Base-by-base conservation (phyloP, 176 grass and related monocot genomes). In the Carex cristatella region DNA sequence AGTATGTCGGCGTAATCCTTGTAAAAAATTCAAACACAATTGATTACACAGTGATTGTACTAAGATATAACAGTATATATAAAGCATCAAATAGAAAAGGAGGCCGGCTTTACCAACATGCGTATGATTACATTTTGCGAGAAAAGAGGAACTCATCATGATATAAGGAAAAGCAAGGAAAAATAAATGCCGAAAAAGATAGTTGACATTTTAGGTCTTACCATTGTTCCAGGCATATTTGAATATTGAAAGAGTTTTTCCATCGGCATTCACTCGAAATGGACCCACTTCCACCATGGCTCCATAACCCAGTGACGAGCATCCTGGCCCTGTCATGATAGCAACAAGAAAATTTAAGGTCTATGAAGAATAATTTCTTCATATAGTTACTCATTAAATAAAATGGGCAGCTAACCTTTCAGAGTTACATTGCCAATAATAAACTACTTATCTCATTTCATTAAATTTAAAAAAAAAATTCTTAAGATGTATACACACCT, bases 161-260 rank as follows among this genome's bases (percentile, higher is more conserved):
- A 75, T 30, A 53, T 10, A 49, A 18, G 23, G 4, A 3, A 31
- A 76, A 56, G 13, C 48, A 51, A 12, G 23, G 10, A 19, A 75
- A 31, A 53, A 54, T 30, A 49, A n/a, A 14, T 28, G 9, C 1
- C 1, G 1, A 27, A 51, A 75, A 6, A 53, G 30, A 28, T 51
- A 75, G 28, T 6, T 51, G 44, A 12, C 9, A 51, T 2, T 30
- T 30, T 53, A 84, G 7, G 10, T 33, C 71, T 61, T 86, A 98
- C 96, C 87, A 91, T 94, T 95, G 86, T 98, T 98, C 93, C 96
- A 98, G 81, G 93, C 91, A 85, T 92, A 92, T 89, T 98, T 92
- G 81, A 93, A 93, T 54, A 76, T 92, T 65, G 90, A 84, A 16
- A 98, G 93, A 28, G 80, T 86, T 61, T 91, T 89, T 60, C 90